A percentile compares a stretch with the other conserved stretches of the same genome.
phyloP scores from a whole-genome alignment of 2,329 filamentous ascomycete species.

The Hymenoscyphus fructigenus region DNA sequence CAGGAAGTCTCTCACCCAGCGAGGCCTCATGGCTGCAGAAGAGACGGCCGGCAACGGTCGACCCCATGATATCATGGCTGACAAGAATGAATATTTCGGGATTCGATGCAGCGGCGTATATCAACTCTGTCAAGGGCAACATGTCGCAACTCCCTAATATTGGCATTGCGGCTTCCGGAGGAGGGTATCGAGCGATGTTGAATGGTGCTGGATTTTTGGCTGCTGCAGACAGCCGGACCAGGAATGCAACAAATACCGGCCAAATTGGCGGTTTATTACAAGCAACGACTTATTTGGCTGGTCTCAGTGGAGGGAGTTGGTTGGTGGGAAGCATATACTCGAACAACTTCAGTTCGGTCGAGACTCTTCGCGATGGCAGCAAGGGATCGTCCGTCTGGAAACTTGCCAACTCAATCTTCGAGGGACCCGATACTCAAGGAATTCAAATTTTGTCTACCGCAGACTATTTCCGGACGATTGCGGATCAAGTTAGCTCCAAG shows the following conservation, averaged over 20 bases:
- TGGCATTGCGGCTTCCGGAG: constrained; percentile 76
- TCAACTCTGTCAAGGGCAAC: constrained; percentile 59
- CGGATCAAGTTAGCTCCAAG: constrained; percentile 60
- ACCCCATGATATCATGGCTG: constrained; percentile 74
- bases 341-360: constrained; percentile 74
- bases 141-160: constrained; percentile 63
- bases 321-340: constrained; percentile 76
- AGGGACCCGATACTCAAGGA: constrained; percentile 52
- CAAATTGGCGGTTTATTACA: constrained; percentile 81
- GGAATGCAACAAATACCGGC: constrained; percentile 57
- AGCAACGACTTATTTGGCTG: constrained; percentile 75
- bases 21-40: constrained; percentile 73
- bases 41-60: constrained; percentile 70
- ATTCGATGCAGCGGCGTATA: constrained; percentile 74
- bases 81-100: constrained; percentile 69
- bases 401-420: constrained; percentile 60
- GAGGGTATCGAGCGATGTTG: constrained; percentile 83
- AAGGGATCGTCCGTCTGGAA: constrained; percentile 55
- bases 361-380: constrained; percentile 50
- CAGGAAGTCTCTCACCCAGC: constrained; percentile 59
- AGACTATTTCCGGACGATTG: constrained; percentile 63
- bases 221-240: constrained; percentile 74
- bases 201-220: constrained; percentile 78
- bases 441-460: constrained; percentile 54
- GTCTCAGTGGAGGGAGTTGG: constrained; percentile 82